Conservation (phyloP, 441 rosid genomes). For the Croton setiger region DNA sequence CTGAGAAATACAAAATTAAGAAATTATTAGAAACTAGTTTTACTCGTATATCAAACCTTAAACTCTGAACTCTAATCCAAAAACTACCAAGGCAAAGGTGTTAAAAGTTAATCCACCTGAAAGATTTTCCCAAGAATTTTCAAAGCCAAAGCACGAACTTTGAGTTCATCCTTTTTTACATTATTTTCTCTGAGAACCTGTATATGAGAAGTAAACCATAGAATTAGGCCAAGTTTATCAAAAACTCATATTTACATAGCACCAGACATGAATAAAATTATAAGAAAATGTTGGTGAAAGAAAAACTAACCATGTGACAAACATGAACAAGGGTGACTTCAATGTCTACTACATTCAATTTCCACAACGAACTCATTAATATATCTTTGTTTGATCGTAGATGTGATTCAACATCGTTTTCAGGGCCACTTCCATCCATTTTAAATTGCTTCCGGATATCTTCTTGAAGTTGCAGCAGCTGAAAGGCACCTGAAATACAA, state of each 20-base stretch:
- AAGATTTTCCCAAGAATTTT: conserved; percentile 74
- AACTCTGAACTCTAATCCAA: neutral
- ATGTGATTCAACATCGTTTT: conserved; percentile 59
- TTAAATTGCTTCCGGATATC: conserved; percentile 55
- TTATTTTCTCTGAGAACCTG: conserved; percentile 67
- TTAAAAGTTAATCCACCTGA: conserved; percentile 43
- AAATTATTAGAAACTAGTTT: neutral
- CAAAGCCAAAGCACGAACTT: conserved; percentile 63
- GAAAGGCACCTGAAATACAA: conserved; percentile 55
- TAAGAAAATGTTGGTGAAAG: neutral
- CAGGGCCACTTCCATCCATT: conserved; percentile 54
- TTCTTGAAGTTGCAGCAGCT: conserved; percentile 90
- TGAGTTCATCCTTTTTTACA: conserved; percentile 65
- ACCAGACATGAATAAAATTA: neutral
- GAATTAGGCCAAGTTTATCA: neutral
- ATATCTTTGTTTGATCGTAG: conserved; percentile 68
- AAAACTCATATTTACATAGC: neutral
- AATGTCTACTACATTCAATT: conserved; percentile 31
- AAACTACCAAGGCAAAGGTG: neutral
- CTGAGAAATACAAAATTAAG: conserved; percentile 7
- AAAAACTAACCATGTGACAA: conserved; percentile 69
- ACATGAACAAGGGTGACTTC: conserved; percentile 79
- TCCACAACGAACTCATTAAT: conserved; percentile 77
- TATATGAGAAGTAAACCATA: neutral
- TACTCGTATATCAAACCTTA: too few relatives aligned